Base-by-base conservation (phyloP, 1,284 basidiomycete genomes). In the Hymenochaete sp. region DNA sequence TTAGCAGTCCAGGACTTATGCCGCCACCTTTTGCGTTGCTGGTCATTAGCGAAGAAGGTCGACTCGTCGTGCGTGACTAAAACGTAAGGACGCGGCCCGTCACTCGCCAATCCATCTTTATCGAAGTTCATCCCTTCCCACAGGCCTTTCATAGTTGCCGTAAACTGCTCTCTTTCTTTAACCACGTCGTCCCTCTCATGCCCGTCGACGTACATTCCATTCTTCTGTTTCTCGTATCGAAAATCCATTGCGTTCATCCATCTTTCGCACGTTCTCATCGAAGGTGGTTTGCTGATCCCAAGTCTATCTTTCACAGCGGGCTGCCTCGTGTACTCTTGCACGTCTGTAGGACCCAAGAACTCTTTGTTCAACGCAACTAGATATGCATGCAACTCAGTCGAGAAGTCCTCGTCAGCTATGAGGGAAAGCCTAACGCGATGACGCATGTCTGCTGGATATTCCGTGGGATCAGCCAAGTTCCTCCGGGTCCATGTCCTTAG, bases 41-140 rank as follows among this genome's bases (percentile, higher is more conserved):
- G 53, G 52, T 68, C 59, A 54, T 68, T 55, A 11, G 57, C 64
- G 56, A 66, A 67, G 49, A 67, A 67, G 7, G 52, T 66, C n/a
- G 60, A 61, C 46, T 66, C 61, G 51, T 64, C 53, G 44, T 60
- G 62, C 29, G 55, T 22, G 41, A 32, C 27, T 53, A 48, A 35
- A 54, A 37, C 28, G n/a, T 6, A 35, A n/a, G 8, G n/a, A n/a
- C 33, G 6, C n/a, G 33, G 14, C 6, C 19, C 33, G n/a, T 14
- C n/a, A 31, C n/a, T 9, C 28, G 9, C 28, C 19, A n/a, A n/a
- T n/a, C n/a, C n/a, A n/a, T n/a, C n/a, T n/a, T n/a, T n/a, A n/a
- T n/a, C n/a, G n/a, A 37, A 13, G n/a, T 8, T 5, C n/a, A 13
- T 14, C n/a, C 5, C 33, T 35, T 18, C 33, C n/a, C 6, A 16